Conservation (phyloP, 2,329 filamentous ascomycete species). For the Colletotrichum neosansevieriae region DNA sequence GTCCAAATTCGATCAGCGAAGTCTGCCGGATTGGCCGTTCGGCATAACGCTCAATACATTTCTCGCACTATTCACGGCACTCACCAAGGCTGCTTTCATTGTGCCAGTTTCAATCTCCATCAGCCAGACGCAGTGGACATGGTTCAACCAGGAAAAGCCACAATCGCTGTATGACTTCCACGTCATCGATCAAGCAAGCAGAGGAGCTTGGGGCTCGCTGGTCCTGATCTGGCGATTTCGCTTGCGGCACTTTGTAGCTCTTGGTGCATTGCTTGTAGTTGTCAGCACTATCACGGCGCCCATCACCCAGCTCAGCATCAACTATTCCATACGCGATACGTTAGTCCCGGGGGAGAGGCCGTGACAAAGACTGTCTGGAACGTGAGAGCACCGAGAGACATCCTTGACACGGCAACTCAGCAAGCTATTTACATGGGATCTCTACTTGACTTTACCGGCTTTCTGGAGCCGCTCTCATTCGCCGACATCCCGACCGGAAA, state of each 20-base stretch:
- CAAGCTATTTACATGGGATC: not conserved
- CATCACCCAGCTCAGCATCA: slow-evolving; percentile 31
- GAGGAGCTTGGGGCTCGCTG: slow-evolving; percentile 34
- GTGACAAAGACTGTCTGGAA: not conserved
- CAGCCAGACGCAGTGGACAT: slow-evolving; percentile 39
- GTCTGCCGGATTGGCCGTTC: slow-evolving; percentile 28
- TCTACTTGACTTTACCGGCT: not conserved
- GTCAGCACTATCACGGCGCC: slow-evolving; percentile 24
- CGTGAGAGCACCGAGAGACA: not conserved
- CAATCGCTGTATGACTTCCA: slow-evolving; percentile 35
- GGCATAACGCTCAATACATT: slow-evolving; percentile 40
- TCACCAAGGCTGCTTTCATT: slow-evolving; percentile 37
- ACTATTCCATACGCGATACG: slow-evolving; percentile 11
- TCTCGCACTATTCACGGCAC: slow-evolving; percentile 36
- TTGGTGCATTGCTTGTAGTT: slow-evolving; percentile 17
- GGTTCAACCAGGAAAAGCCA: slow-evolving; percentile 23
- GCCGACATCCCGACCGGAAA: not conserved
- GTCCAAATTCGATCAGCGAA: slow-evolving; percentile 4
- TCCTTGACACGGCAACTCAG: not conserved
- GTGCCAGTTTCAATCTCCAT: slow-evolving; percentile 34
- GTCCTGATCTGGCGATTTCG: slow-evolving; percentile 6
- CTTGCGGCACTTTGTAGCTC: not conserved
- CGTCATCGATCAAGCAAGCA: slow-evolving; percentile 37
- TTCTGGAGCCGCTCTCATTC: not conserved
- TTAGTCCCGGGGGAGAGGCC: not conserved